These are phyloP conservation scores for Rhizopogon roseolus DNA, from an alignment of 768 basidiomycete genomes.

Conservation along the genomic window DNA sequence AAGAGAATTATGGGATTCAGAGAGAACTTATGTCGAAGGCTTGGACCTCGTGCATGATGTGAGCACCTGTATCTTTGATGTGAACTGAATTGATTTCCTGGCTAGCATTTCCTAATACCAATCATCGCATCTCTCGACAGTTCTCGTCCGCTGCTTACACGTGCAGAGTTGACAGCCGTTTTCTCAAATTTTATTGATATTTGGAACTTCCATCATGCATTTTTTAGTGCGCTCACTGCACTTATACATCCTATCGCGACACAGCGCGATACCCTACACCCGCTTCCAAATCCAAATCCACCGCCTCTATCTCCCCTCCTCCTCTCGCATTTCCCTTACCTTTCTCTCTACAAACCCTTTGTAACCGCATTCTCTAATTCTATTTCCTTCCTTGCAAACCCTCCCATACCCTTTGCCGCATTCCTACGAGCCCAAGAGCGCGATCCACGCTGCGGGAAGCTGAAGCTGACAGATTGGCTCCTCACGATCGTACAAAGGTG, in stretches of 20 bases:
- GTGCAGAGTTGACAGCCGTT: slow-evolving; percentile 62
- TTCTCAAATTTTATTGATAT: slow-evolving; percentile 92
- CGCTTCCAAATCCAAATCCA: slow-evolving; percentile 22
- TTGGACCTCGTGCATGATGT: slow-evolving; percentile 81
- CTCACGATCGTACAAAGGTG: slow-evolving; percentile 85
- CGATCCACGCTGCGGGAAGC: slow-evolving; percentile 65
- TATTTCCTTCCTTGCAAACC: slow-evolving; percentile 44
- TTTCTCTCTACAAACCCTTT: slow-evolving; percentile 84
- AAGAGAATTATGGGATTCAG: slow-evolving; percentile 79
- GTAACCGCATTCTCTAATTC: slow-evolving; percentile 72
- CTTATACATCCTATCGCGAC: slow-evolving; percentile 22
- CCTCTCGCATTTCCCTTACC: slow-evolving; percentile 80
- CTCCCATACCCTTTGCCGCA: slow-evolving; percentile 44
- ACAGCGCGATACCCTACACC: slow-evolving; percentile 2
- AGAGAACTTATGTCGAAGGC: slow-evolving; percentile 76
- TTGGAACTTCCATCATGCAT: slow-evolving; percentile 81
- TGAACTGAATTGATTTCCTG: slow-evolving; percentile 6
- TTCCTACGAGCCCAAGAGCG: slow-evolving; percentile 65
- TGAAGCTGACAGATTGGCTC: slow-evolving; percentile 81
- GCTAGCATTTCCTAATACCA: slow-evolving; percentile 79
- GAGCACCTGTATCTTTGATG: slow-evolving; percentile 18
- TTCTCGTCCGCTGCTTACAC: slow-evolving; percentile 60
- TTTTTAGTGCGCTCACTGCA: slow-evolving; percentile 56
- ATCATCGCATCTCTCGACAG: slow-evolving; percentile 73
- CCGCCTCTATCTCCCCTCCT: slow-evolving; percentile 55